Conservation (phyloP, 805 yeast species). For the Candida sakaeoensis region DNA sequence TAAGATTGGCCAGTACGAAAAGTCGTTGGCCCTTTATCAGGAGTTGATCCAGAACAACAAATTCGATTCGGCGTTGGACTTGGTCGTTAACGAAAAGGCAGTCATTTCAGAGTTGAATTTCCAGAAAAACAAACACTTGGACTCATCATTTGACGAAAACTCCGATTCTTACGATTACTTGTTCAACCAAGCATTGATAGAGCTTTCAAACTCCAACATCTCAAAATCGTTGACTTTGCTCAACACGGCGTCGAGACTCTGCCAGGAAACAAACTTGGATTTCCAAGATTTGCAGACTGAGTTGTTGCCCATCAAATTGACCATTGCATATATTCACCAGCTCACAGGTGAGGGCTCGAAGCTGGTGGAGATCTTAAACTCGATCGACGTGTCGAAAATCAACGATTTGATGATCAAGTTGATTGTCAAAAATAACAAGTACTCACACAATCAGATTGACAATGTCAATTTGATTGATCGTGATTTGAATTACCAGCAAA, state of each 20-base stretch:
- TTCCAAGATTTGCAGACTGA: constrained; percentile 48
- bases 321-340: constrained; percentile 54
- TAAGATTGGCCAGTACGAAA: constrained; percentile 39
- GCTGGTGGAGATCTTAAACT: constrained; percentile 34
- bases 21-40: constrained; percentile 46
- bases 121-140: constrained; percentile 10
- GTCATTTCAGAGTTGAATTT: constrained; percentile 49
- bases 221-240: constrained; percentile 40
- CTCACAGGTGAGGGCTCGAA: constrained; percentile 27
- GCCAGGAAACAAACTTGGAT: constrained; percentile 38
- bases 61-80: constrained; percentile 47
- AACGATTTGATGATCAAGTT: constrained; percentile 40
- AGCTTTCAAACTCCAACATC: constrained; percentile 39
- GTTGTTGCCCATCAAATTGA: constrained; percentile 57
- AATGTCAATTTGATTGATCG: constrained; percentile 31
- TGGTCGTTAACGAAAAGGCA: constrained; percentile 65
- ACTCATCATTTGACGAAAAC: constrained; percentile 2
- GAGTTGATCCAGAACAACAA: constrained; percentile 30
- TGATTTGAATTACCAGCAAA: constrained; percentile 31
- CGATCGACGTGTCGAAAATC: constrained; percentile 24
- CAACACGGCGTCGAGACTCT: constrained; percentile 41
- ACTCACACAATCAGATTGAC: constrained; percentile 20
- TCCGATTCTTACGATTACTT: constrained; percentile 45
- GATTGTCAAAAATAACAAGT: constrained; percentile 43
- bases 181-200: constrained; percentile 57